Base-by-base conservation (phyloP, 805 yeast species). In the Saccharomyces jurei region DNA sequence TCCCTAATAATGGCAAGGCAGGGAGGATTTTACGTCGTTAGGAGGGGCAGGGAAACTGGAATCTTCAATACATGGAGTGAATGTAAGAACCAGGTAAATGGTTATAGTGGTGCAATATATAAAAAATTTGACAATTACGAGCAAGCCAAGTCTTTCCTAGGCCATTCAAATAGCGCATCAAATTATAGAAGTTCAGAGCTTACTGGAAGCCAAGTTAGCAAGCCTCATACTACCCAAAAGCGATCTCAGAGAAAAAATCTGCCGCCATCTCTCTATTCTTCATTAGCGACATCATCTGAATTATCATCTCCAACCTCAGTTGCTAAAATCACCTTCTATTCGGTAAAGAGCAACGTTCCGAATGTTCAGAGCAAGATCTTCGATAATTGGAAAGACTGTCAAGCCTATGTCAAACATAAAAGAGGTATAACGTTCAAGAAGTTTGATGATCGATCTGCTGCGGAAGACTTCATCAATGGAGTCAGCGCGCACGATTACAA, bases 21-120 rank as follows among this genome's bases (percentile, higher is more conserved):
- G 51, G 56, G 57, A 2, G 54, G 65, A 5, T 78, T 59, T 58
- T 83, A 83, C 59, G 87, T 86, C 0, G 87, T 83, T 1, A 74
- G 70, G 29, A 71, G 67, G 4, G 89, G 89, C 1, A 70, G 81
- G 17, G 54, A 56, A 1, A 62, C 70, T 1, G 96, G 96, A 0
- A 73, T 89, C 0, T 89, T 71, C 67, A 59, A 54, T 6, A 67
- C 68, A 21, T 89, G 96, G 96, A 64, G 66, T 1, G 81, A 76
- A 4, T 81, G 85, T 54, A 71, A 77, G 52, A 58, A 60, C 0
- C 79, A 81, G 48, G 86, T 83, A 0, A 59, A 62, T 6, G 89
- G 91, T 0, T 84, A 66, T 59, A 55, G 77, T 3, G 81, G 82
- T 2, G 86, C 89, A 6, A 62, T 65, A 13, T 84, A 65, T 69